These are phyloP conservation scores for Leishmania amazonensis DNA, from an alignment of 208 protist species.

Conservation along the genomic window DNA sequence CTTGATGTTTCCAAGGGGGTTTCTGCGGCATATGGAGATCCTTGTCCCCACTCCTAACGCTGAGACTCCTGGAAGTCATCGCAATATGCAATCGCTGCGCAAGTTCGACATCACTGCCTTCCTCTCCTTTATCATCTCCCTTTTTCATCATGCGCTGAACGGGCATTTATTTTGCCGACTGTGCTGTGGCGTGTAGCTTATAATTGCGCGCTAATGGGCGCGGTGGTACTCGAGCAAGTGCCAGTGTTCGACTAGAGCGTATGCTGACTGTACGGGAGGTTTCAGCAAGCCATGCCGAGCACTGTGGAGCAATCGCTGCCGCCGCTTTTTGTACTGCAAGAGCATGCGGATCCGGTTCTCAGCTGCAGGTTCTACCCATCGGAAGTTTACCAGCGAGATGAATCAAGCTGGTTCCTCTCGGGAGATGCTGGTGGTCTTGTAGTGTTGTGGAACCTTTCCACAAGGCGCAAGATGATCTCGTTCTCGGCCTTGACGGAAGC, in stretches of 20 bases:
- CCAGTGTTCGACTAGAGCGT: neutral
- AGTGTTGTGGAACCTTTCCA: constrained; percentile 69
- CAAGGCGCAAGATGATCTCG: constrained; percentile 43
- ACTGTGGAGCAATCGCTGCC: constrained; percentile 1
- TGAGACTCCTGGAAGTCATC: neutral
- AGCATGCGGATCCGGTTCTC: constrained; percentile 59
- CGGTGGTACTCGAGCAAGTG: neutral
- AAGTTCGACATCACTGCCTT: neutral
- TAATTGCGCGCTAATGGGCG: neutral
- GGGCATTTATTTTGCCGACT: neutral
- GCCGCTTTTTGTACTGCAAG: constrained; percentile 73
- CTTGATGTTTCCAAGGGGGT: too few relatives aligned
- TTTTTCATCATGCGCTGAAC: neutral
- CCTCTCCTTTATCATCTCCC: neutral
- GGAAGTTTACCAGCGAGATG: constrained; percentile 11
- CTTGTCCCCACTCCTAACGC: neutral
- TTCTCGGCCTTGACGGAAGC: constrained; percentile 40
- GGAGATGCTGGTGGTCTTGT: constrained; percentile 71
- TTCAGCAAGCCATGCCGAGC: neutral
- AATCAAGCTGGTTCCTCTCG: constrained; percentile 56
- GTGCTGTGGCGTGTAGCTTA: neutral
- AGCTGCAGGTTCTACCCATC: constrained; percentile 60
- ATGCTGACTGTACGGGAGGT: neutral
- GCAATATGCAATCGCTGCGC: neutral
- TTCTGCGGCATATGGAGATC: neutral